phyloP scores from a whole-genome alignment of 1,139 yeast genomes.

The Protomyces macrosporus region DNA sequence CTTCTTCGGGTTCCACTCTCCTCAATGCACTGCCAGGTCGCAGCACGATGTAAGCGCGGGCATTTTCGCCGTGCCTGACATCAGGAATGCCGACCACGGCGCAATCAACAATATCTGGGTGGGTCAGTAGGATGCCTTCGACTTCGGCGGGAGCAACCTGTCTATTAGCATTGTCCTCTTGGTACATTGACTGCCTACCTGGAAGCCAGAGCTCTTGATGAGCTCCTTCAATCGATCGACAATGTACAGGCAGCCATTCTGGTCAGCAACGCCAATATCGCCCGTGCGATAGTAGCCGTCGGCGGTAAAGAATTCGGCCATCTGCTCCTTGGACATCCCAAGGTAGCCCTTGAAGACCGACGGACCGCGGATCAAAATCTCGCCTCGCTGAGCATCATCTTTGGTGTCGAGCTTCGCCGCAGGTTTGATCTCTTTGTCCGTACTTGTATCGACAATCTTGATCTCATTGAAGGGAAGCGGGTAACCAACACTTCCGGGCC shows the following conservation, averaged over 20 bases:
- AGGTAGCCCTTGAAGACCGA: conserved; percentile 59
- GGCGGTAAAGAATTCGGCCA: conserved; percentile 46
- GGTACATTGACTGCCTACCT: conserved; percentile 38
- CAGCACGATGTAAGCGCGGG: conserved; percentile 40
- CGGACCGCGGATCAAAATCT: conserved; percentile 64
- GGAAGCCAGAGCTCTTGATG: conserved; percentile 65
- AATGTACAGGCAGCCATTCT: conserved; percentile 49
- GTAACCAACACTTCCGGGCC: conserved; percentile 47
- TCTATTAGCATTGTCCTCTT: background rate
- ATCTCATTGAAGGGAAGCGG: conserved; percentile 43
- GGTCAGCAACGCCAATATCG: conserved; percentile 55
- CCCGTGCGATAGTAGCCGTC: conserved; percentile 80
- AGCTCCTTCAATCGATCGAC: conserved; percentile 65
- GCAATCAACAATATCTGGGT: conserved; percentile 38
- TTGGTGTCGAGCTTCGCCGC: conserved; percentile 46
- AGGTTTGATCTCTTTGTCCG: conserved; percentile 46
- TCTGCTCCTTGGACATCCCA: conserved; percentile 53
- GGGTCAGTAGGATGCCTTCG: conserved; percentile 56
- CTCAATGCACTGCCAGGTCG: conserved; percentile 28
- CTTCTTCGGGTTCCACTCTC: conserved; percentile 32
- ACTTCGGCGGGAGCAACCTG: conserved; percentile 69
- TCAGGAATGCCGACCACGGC: conserved; percentile 40
- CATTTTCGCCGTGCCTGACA: conserved; percentile 39
- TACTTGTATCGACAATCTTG: conserved; percentile 48
- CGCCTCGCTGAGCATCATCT: conserved; percentile 48